Evolutionary conservation across 129 eudicot species (phyloP).

Genomic region (Scalesia atractyloides): DNA sequence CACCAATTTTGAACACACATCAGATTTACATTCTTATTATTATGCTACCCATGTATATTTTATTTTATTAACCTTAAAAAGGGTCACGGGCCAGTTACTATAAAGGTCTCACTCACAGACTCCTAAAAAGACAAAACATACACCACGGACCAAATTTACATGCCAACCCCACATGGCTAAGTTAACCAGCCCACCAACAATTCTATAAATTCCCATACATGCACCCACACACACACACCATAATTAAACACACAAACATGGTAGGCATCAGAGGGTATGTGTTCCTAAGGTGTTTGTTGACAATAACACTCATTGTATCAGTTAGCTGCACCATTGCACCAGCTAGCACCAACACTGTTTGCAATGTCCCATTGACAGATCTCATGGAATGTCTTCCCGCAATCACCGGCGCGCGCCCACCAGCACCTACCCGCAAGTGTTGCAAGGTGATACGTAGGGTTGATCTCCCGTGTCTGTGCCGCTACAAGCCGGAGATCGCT

Average conservation of each 20-base stretch:
- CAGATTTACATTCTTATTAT: conserved; percentile 4
- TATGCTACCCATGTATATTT: neutral
- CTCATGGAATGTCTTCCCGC: conserved; percentile 55
- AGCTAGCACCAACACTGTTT: conserved; percentile 27
- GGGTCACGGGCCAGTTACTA: conserved; percentile 7
- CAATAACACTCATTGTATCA: conserved; percentile 16
- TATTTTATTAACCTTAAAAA: neutral
- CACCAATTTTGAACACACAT: neutral
- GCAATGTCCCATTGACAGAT: conserved; percentile 46
- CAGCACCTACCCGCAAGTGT: conserved; percentile 42
- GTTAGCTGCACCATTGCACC: conserved; percentile 8
- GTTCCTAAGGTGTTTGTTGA: conserved; percentile 16
- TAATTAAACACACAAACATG: conserved; percentile 24
- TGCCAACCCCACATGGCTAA: conserved; percentile 13
- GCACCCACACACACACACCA: conserved; percentile 5
- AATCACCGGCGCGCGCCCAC: conserved; percentile 43
- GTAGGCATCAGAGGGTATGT: conserved; percentile 4
- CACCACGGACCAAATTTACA: conserved; percentile 29
- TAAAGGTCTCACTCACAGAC: conserved; percentile 11
- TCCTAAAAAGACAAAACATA: neutral
- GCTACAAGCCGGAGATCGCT: conserved; percentile 39
- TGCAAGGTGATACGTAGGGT: conserved; percentile 48
- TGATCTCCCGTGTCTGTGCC: conserved; percentile 49
- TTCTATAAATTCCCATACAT: conserved; percentile 21
- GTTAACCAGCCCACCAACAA: neutral